Evolutionary conservation across 345 rosid species (phyloP), one percentile per base, ranked within the genome.

Genomic region (Mercurialis annua): DNA sequence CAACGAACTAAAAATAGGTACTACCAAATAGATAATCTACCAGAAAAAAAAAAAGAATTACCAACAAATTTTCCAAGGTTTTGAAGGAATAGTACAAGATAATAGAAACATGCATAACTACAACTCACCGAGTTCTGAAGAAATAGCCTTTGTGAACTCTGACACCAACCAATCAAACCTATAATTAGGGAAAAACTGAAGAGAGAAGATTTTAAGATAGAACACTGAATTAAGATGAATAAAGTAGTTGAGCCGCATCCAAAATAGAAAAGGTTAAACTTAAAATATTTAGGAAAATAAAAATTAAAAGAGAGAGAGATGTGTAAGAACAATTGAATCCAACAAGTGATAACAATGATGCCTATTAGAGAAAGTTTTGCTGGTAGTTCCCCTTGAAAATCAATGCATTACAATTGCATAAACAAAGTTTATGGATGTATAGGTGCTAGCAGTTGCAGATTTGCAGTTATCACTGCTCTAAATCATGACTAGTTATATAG

Each of bases 121-220:
- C 14, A 64, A 78, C 98, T 83, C 56, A 89, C 98, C 97, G 70
- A 90, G 95, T 78, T 92, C 98, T 72, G 70, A 64, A 61, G 92
- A 81, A 69, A 90, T 76, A 57, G 88, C 69, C 77, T 78, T 67
- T 36, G 80, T 69, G 62, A 92, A 92, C 74, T 90, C 97, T 71
- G 84, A 64, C 47, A 92, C 86, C 82, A 92, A 80, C 86, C 90
- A 85, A 33, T 75, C 86, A 77, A 90, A 92, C 75, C 92, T 82
- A 79, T 88, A 92, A 73, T 90, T 91, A 16, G 96, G 97, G 68
- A 86, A 88, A 58, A 86, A 73, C 96, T 92, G 86, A 46, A 0
- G 68, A 76, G n/a, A 65, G 71, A 58, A 71, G 67, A 48, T 52
- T 24, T 17, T 2, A 29, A 36, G 59, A 33, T 20, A 49, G 20